Conservation (phyloP, 169 alveolate genomes). For the Theileria orientalis region DNA sequence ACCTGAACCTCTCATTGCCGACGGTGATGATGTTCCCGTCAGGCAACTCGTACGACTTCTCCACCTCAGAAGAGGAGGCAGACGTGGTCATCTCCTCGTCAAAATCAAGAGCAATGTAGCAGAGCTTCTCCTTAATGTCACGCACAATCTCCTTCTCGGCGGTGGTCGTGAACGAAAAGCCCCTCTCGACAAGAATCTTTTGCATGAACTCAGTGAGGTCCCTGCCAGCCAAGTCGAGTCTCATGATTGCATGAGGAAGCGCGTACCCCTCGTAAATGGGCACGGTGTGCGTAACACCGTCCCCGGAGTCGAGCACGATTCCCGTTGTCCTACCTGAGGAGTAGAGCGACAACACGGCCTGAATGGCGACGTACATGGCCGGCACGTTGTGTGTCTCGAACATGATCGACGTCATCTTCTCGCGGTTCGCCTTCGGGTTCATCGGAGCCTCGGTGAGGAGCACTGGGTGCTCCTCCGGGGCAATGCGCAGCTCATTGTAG, state of each 20-base stretch:
- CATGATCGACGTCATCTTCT: constrained; percentile 95
- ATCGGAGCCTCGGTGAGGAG: constrained; percentile 97
- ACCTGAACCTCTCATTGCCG: constrained; percentile 94
- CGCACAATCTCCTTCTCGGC: constrained; percentile 97
- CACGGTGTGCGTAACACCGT: constrained; percentile 97
- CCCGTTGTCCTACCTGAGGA: constrained; percentile 99
- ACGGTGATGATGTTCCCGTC: constrained; percentile 96
- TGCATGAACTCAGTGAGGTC: constrained; percentile 93
- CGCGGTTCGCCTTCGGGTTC: constrained; percentile 95
- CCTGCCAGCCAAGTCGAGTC: constrained; percentile 97
- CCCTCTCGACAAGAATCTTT: constrained; percentile 94
- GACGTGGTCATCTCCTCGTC: constrained; percentile 91
- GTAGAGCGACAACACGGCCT: constrained; percentile 97
- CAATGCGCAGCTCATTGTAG: constrained; percentile 94
- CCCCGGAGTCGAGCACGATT: constrained; percentile 98
- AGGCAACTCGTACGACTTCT: constrained; percentile 96
- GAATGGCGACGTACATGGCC: constrained; percentile 94
- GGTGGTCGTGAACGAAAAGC: constrained; percentile 93
- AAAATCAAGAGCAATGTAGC: constrained; percentile 94
- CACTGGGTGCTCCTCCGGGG: constrained; percentile 95
- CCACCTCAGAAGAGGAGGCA: constrained; percentile 87
- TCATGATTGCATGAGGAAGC: constrained; percentile 95
- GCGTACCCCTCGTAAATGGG: constrained; percentile 99
- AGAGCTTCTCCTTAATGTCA: constrained; percentile 96
- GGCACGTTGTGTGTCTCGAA: constrained; percentile 98